Conservation (phyloP, 352 stramenopile species). For the Pythium phragmiticola region DNA sequence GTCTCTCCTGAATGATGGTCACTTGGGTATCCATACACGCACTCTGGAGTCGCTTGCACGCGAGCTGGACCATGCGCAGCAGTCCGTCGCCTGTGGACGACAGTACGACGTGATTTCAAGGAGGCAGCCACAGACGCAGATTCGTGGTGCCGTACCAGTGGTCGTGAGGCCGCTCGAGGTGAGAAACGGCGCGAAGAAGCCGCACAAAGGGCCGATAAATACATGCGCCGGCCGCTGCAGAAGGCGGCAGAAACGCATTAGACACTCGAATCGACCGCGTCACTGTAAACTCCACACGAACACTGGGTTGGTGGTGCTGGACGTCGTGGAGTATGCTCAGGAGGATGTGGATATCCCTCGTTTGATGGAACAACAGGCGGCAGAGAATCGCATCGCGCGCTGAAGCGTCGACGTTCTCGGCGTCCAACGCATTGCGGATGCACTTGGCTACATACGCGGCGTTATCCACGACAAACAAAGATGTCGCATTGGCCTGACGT, state of each 20-base stretch:
- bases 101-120: neutral
- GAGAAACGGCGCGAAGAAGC: slow-evolving; percentile 39
- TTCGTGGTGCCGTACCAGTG: slow-evolving; percentile 25
- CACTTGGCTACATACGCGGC: slow-evolving; percentile 8
- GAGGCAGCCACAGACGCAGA: neutral
- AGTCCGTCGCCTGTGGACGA: slow-evolving; percentile 17
- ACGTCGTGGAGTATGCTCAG: slow-evolving; percentile 7
- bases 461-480: slow-evolving; percentile 7
- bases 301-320: slow-evolving; percentile 14
- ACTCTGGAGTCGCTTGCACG: slow-evolving; percentile 6
- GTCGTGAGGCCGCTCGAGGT: slow-evolving; percentile 32
- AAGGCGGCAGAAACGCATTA: neutral
- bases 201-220: slow-evolving; percentile 34
- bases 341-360: slow-evolving; percentile 15
- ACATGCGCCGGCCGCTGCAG: slow-evolving; percentile 25
- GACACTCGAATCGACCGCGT: neutral
- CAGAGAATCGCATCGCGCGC: neutral
- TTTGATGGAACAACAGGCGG: slow-evolving; percentile 3
- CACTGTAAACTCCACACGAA: slow-evolving; percentile 2
- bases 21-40: neutral
- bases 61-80: slow-evolving; percentile 20
- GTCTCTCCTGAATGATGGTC: slow-evolving; percentile 13
- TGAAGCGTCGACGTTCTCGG: neutral
- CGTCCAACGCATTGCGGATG: slow-evolving; percentile 6
- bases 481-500: neutral